Evolutionary conservation across 2,329 filamentous ascomycete genomes (phyloP), one percentile per base, ranked within the genome.

Genomic region (Lasiodiplodia sp.): DNA sequence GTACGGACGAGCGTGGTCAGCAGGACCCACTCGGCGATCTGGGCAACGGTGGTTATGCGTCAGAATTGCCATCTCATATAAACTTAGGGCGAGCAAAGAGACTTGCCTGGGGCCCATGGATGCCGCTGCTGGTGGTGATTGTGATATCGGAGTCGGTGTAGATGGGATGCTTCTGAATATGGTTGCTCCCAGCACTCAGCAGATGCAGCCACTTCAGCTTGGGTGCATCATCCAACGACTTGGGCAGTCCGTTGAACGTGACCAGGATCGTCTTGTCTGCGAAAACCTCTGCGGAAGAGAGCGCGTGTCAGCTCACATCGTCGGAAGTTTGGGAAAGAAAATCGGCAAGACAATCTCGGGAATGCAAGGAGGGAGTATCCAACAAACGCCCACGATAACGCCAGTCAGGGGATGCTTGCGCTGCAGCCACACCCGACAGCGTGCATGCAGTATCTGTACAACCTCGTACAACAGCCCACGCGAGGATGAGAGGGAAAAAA

Each of bases 21-120:
- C 34, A 90, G 77, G 14, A 88, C 86, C 88, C 89, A 91, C 79
- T 91, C 89, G 0, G 88, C 83, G 62, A 91, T 91, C 56, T 68
- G 7, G 7, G 28, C 28, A 28, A 28, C 28, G 53, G 7, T 21
- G 7, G 18, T 3, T 8, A 23, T 16, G 16, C 16, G n/a, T 16
- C 3, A 58, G 34, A 44, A 40, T 10, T 4, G 55, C 28, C 28
- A 28, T 28, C 28, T 28, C 25, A 25, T 25, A 25, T 25, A 25
- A 25, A 25, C 25, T 25, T 5, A 28, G 28, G 28, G 6, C 5
- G 28, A 28, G 28, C 28, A 28, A 28, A 28, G 28, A 28, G 6
- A 56, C 65, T 11, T 38, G 53, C 65, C 68, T 89, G 87, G 0
- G 89, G 89, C 1, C 87, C 87, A 73, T 89, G 87, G 57, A 89